Evolutionary conservation across 805 yeast species (phyloP).

Genomic region (Yamadazyma tumulicola): DNA sequence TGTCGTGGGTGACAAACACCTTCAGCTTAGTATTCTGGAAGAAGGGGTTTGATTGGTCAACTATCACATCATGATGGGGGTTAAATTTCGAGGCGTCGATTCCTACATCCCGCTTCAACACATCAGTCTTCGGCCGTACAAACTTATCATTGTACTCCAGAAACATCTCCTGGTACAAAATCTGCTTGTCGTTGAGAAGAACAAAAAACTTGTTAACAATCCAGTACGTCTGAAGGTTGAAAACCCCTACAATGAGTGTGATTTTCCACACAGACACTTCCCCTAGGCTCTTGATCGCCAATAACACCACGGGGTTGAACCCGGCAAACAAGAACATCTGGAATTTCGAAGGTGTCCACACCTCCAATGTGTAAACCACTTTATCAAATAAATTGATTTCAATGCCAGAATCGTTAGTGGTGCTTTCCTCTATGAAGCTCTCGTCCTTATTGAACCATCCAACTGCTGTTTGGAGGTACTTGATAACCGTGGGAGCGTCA

Average conservation of each 20-base stretch:
- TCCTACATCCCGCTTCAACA: constrained; percentile 53
- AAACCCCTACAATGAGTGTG: constrained; percentile 17
- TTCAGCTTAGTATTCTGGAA: constrained; percentile 29
- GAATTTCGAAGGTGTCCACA: constrained; percentile 69
- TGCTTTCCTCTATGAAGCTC: constrained; percentile 20
- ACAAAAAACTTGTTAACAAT: constrained; percentile 45
- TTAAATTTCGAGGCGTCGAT: constrained; percentile 54
- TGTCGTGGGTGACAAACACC: constrained; percentile 52
- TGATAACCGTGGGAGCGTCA: background rate
- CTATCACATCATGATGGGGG: constrained; percentile 11
- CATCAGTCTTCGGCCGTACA: constrained; percentile 55
- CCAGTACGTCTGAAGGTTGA: constrained; percentile 32
- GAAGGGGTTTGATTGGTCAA: constrained; percentile 24
- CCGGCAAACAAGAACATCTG: constrained; percentile 47
- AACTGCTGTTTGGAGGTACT: background rate
- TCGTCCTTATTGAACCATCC: constrained; percentile 11
- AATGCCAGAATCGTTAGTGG: constrained; percentile 4
- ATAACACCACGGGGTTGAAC: constrained; percentile 57
- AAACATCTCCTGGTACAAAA: constrained; percentile 56
- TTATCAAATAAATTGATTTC: constrained; percentile 19
- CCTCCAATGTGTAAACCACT: constrained; percentile 51
- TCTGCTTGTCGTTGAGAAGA: constrained; percentile 54
- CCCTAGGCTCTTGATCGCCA: constrained; percentile 35
- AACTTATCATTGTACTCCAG: constrained; percentile 62
- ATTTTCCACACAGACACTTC: constrained; percentile 29